Conservation (phyloP, 108 stramenopile genomes). For the Aurantiochytrium sp. region DNA sequence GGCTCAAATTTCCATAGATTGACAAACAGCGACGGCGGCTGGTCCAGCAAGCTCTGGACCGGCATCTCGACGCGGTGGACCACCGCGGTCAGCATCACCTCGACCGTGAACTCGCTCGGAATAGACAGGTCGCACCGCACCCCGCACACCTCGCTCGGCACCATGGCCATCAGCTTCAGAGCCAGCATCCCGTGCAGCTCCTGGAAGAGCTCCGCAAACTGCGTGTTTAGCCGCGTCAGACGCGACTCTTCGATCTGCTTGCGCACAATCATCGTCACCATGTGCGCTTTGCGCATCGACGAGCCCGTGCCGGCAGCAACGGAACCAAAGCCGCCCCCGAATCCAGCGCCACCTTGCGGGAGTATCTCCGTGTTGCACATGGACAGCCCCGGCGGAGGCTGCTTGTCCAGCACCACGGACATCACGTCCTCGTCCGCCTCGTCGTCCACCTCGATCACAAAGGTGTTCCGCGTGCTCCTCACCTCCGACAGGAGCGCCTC, state of each 20-base stretch:
- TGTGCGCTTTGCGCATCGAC: slow-evolving; percentile 58
- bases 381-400: slow-evolving; percentile 64
- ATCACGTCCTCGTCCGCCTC: slow-evolving; percentile 83
- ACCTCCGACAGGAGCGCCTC: not conserved
- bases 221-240: slow-evolving; percentile 70
- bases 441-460: slow-evolving; percentile 80
- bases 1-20: not conserved
- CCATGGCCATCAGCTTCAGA: not conserved
- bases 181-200: slow-evolving; percentile 69
- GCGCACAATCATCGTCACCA: slow-evolving; percentile 78
- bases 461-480: slow-evolving; percentile 32
- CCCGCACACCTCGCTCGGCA: not conserved
- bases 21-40: not conserved
- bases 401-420: slow-evolving; percentile 69
- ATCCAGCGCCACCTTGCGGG: slow-evolving; percentile 71
- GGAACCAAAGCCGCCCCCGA: slow-evolving; percentile 49
- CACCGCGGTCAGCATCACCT: slow-evolving; percentile 9
- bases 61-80: slow-evolving; percentile 7
- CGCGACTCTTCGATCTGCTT: slow-evolving; percentile 72
- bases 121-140: not conserved
- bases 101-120: not conserved
- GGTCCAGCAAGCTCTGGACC: not conserved
- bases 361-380: slow-evolving; percentile 67
- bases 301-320: slow-evolving; percentile 42
- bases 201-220: slow-evolving; percentile 74